A percentile compares a stretch with the other conserved stretches of the same genome.
These are phyloP conservation scores for Saksenaea vasiformis DNA, from an alignment of 371 early-diverging fungal species.

Conservation along the genomic window DNA sequence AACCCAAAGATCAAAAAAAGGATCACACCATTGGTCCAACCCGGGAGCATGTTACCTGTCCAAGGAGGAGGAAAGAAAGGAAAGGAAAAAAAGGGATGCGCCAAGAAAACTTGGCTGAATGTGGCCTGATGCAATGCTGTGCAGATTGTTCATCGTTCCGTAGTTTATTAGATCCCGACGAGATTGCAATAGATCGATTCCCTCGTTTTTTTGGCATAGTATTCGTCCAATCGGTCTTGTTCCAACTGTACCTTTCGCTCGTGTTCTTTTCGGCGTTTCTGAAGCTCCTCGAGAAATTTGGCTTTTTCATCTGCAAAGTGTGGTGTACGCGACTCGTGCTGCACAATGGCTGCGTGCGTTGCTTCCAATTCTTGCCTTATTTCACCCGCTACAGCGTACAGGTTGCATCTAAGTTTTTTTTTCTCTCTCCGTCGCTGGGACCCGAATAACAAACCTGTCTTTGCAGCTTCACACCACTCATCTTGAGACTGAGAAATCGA, in stretches of 20 bases:
- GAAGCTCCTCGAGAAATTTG: constrained; percentile 9
- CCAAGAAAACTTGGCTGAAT: constrained; percentile 6
- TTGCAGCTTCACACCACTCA: background rate
- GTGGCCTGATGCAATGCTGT: constrained; percentile 4
- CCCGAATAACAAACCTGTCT: constrained; percentile 7
- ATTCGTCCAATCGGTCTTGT: constrained; percentile 28
- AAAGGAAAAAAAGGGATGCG: background rate
- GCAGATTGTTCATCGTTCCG: background rate
- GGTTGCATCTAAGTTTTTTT: background rate
- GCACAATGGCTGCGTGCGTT: constrained; percentile 1
- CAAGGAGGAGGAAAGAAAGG: background rate
- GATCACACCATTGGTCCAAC: constrained; percentile 76
- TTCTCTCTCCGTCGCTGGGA: background rate
- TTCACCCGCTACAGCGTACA: background rate
- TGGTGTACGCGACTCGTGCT: constrained; percentile 1
- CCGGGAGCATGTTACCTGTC: background rate
- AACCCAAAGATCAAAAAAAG: constrained; percentile 18
- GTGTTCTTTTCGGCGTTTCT: constrained; percentile 6
- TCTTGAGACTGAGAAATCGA: constrained; percentile 1
- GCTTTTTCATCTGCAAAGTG: constrained; percentile 16
- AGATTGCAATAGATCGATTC: constrained; percentile 28
- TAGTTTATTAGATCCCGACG: constrained; percentile 15
- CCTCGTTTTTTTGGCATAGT: constrained; percentile 29
- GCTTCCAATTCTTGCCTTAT: constrained; percentile 14
- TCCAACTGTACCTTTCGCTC: constrained; percentile 14